Evolutionary conservation across 1,139 yeast genomes (phyloP).

Genomic region (Hansenula sp.): DNA sequence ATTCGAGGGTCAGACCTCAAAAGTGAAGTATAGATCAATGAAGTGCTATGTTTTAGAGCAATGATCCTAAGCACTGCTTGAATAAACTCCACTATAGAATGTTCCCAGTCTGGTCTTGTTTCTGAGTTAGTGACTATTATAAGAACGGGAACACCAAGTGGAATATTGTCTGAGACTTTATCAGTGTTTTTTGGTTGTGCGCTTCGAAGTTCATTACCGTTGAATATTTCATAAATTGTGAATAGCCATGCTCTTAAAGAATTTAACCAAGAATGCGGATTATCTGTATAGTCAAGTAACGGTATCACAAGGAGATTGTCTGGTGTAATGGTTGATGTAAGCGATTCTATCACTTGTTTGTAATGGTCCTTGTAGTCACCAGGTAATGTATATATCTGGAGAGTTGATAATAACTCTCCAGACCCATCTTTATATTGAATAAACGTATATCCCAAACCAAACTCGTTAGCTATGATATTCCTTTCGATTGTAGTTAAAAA

Average conservation of each 20-base stretch:
- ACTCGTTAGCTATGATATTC: conserved; percentile 21
- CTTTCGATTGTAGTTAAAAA: conserved; percentile 4
- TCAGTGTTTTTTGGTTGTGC: neutral
- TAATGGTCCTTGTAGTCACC: conserved; percentile 5
- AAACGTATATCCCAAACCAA: conserved; percentile 31
- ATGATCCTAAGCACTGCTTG: conserved; percentile 36
- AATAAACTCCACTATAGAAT: conserved; percentile 24
- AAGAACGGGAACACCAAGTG: neutral
- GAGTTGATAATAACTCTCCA: conserved; percentile 26
- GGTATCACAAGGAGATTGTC: conserved; percentile 13
- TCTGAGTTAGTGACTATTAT: conserved; percentile 11
- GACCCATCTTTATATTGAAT: conserved; percentile 28
- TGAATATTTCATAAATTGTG: neutral
- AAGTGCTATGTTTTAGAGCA: conserved; percentile 39
- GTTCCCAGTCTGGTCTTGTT: conserved; percentile 5
- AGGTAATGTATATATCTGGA: conserved; percentile 28
- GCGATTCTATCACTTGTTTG: conserved; percentile 1
- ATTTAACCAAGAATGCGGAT: conserved; percentile 15
- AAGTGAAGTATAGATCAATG: conserved; percentile 23
- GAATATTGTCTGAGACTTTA: neutral
- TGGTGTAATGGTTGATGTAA: conserved; percentile 3
- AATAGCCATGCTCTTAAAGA: conserved; percentile 1
- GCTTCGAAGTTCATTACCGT: too few relatives aligned
- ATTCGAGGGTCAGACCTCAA: conserved; percentile 2
- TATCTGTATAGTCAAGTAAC: conserved; percentile 14